phyloP scores from a whole-genome alignment of 768 basidiomycete species.

The Trametes cinnabarina region DNA sequence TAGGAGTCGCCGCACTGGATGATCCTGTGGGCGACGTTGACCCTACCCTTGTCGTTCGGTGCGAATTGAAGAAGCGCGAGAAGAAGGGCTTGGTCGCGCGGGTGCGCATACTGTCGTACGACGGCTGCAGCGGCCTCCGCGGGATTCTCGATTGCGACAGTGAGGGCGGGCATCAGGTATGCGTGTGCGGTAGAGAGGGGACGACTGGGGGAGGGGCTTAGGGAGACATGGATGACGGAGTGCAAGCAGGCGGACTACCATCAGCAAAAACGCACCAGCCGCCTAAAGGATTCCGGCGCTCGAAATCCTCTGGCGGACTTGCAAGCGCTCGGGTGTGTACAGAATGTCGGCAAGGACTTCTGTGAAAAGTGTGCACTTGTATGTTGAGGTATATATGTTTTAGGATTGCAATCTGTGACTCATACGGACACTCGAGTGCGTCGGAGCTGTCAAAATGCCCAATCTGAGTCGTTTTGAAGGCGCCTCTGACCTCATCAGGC shows the following conservation, averaged over 20 bases:
- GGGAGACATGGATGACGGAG: slow-evolving; percentile 9
- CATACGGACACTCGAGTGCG: no score
- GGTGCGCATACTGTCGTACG: slow-evolving; percentile 2
- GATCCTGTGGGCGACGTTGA: slow-evolving; percentile 12
- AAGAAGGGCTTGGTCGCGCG: slow-evolving; percentile 10
- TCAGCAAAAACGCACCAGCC: no score
- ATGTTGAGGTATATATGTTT: no score
- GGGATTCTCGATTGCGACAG: background rate
- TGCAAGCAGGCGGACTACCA: background rate
- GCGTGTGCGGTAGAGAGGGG: background rate
- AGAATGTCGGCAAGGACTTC: no score
- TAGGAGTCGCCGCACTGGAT: slow-evolving; percentile 10
- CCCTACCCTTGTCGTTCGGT: slow-evolving; percentile 7
- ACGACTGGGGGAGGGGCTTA: background rate
- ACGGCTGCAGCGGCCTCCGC: background rate
- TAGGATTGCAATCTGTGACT: no score
- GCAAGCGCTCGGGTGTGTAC: no score
- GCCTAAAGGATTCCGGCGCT: no score
- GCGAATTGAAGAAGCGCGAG: slow-evolving; percentile 13
- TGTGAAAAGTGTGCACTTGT: no score
- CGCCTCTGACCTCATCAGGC: no score
- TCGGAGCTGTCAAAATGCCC: no score
- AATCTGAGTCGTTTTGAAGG: no score
- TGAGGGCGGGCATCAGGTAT: slow-evolving; percentile 5
- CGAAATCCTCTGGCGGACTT: no score